Conservation (phyloP, 2,329 filamentous ascomycete species). For the Aspergillus sp. region DNA sequence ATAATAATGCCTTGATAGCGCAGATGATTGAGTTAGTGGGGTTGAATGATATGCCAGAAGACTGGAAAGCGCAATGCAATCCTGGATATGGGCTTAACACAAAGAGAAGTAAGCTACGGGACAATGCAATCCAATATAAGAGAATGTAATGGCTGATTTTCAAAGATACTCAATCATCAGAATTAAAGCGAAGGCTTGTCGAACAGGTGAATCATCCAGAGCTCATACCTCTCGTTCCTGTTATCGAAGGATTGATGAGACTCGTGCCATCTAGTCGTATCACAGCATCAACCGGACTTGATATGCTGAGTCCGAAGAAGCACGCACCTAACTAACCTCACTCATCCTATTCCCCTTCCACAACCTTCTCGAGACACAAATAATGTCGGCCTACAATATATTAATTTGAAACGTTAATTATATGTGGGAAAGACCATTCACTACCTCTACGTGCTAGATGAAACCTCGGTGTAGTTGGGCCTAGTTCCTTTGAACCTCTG, state of each 20-base stretch:
- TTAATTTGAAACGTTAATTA: background rate
- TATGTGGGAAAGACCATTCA: background rate
- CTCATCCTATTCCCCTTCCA: background rate
- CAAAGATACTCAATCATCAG: conserved; percentile 6
- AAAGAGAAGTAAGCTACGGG: conserved; percentile 1
- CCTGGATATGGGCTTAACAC: conserved; percentile 4
- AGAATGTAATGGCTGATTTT: conserved; percentile 5
- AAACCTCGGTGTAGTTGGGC: too few species aligned
- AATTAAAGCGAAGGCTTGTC: conserved; percentile 12
- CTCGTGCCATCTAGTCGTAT: conserved; percentile 16
- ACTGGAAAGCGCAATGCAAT: conserved; percentile 6
- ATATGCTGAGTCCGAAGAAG: conserved; percentile 2
- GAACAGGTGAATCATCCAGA: conserved; percentile 7
- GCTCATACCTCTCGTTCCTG: conserved; percentile 10
- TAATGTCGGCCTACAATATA: background rate
- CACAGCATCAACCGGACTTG: conserved; percentile 13
- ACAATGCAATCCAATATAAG: background rate
- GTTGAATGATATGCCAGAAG: conserved; percentile 14
- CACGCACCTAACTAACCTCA: background rate
- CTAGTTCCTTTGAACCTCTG: too few species aligned
- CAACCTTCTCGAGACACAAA: background rate
- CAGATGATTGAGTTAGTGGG: conserved; percentile 19
- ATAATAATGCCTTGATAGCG: conserved; percentile 8
- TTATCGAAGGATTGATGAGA: conserved; percentile 16
- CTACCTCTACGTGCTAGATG: background rate